Base-by-base conservation (phyloP, 2,329 filamentous ascomycete species). In the Samsoniella hepiali region DNA sequence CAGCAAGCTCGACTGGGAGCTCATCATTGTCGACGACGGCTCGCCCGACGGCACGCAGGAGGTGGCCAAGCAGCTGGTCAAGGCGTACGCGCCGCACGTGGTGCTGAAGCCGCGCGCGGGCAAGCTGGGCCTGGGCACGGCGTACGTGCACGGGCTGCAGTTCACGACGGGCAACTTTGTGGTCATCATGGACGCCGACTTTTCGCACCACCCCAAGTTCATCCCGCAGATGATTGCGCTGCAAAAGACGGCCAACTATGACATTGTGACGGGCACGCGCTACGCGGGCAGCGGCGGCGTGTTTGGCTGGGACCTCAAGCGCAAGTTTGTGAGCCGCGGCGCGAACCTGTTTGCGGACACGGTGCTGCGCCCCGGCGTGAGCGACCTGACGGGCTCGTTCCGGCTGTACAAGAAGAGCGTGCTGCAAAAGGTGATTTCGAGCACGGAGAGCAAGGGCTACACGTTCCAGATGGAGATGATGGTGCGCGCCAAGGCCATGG, bases 401-500 rank as follows among this genome's bases (percentile, higher is more conserved):
- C 82, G 95, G 67, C 77, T 99, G 75, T 99, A 99, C 78, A 98
- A 96, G 88, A 93, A 90, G 80, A 81, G 82, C 65, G 91, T 97
- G 66, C 78, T 99, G 72, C 86, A 96, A 76, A 93, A 91, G 82
- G 92, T 96, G 64, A 97, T 99, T 71, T 82, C 84, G 72, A 91
- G 85, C 77, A 97, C 93, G 9, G 90, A 97, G 83, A 95, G 91
- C 75, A 97, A 98, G 81, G 95, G 95, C 3, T 99, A 98, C 77
- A 94, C 91, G 47, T 99, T 99, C 83, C 95, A 99, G 86, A 99
- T 99, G 95, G 94, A 97, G 84, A 90, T 99, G 88, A 98, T 97
- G 89, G 94, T 98, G 9, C 85, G 93, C 66, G 95, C 95, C 40
- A 97, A 97, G 86, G 91, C 90, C 17, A 93, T 97, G 91, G 94